Conservation (phyloP, 805 yeast genomes). For the Maudiozyma pseudohumilis region DNA sequence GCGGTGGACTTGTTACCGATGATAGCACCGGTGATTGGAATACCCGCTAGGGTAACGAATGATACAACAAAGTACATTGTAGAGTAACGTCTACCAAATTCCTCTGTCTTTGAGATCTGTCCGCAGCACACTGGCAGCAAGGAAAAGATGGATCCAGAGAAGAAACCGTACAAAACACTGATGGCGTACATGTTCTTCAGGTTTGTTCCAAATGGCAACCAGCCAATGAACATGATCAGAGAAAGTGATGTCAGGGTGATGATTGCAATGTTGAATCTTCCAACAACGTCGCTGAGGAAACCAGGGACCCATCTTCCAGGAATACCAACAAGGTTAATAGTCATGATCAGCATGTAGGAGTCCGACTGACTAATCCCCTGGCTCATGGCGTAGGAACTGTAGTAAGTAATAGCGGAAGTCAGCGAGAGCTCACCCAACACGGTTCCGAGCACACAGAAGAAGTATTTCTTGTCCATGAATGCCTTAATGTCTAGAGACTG, state of each 20-base stretch:
- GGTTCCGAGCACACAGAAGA: constrained; percentile 36
- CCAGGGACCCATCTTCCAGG: constrained; percentile 40
- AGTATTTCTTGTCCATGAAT: constrained; percentile 36
- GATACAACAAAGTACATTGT: constrained; percentile 52
- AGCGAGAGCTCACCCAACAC: constrained; percentile 39
- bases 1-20: constrained; percentile 31
- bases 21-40: constrained; percentile 44
- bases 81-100: constrained; percentile 45
- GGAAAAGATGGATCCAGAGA: constrained; percentile 45
- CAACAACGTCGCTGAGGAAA: constrained; percentile 35
- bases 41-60: constrained; percentile 39
- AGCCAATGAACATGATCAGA: constrained; percentile 28
- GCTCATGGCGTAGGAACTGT: constrained; percentile 41
- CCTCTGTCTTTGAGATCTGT: constrained; percentile 44
- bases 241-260: constrained; percentile 25
- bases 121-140: constrained; percentile 51
- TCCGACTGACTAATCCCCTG: constrained; percentile 34
- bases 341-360: constrained; percentile 37
- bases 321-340: constrained; percentile 34
- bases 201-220: constrained; percentile 32
- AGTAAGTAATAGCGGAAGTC: constrained; percentile 37
- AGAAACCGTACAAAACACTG: constrained; percentile 41
- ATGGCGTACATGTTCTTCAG: constrained; percentile 34
- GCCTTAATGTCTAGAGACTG: constrained; percentile 30
- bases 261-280: constrained; percentile 45